phyloP scores from a whole-genome alignment of 345 rosid genomes.

The Citrus cavaleriei region DNA sequence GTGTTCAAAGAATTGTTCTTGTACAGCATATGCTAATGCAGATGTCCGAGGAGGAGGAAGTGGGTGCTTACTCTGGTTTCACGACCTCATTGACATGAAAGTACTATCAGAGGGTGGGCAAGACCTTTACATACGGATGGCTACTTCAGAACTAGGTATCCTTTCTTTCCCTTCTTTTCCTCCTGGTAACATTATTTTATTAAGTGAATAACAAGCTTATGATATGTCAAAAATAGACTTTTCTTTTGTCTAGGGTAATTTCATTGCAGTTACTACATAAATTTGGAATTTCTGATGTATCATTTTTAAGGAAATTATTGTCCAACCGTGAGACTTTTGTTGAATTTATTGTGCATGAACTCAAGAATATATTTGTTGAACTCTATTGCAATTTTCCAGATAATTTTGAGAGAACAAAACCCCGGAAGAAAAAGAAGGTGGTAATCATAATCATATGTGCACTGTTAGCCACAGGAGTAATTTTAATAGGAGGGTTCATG shows the following conservation, averaged over 20 bases:
- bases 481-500: not conserved
- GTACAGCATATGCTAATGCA: slow-evolving; percentile 16
- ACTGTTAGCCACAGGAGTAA: not conserved
- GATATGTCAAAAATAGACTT: too few species aligned
- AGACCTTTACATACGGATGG: slow-evolving; percentile 8
- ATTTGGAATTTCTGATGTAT: not conserved
- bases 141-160: slow-evolving; percentile 20
- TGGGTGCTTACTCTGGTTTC: slow-evolving; percentile 15
- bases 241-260: not conserved
- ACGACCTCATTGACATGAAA: slow-evolving; percentile 12
- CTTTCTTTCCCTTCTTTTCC: not conserved
- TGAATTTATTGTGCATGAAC: not conserved
- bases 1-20: slow-evolving; percentile 19
- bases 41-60: slow-evolving; percentile 10
- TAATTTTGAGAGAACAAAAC: not conserved
- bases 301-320: not conserved
- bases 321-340: not conserved
- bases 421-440: not conserved
- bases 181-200: not conserved
- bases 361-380: not conserved
- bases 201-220: not conserved
- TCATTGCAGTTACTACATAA: not conserved
- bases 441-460: not conserved
- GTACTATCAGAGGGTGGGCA: not conserved
- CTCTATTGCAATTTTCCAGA: not conserved